Conservation (phyloP, 2,329 filamentous ascomycete genomes). For the Plenodomus lindquistii region DNA sequence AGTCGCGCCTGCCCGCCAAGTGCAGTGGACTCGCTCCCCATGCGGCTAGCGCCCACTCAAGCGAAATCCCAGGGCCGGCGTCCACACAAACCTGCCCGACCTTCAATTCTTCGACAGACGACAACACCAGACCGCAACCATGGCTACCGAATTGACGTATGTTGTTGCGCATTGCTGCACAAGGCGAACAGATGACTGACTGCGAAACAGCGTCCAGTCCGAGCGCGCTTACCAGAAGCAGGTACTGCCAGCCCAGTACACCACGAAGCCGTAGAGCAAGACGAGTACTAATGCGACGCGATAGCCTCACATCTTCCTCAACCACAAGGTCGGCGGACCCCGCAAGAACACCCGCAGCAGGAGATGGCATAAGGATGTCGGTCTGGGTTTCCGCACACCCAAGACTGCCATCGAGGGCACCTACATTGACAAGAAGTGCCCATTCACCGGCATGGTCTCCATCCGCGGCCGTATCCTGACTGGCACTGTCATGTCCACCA, state of each 20-base stretch:
- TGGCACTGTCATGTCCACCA: constrained; percentile 98
- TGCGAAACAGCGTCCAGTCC: constrained; percentile 88
- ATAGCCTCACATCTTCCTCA: constrained; percentile 99
- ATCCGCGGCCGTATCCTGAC: constrained; percentile 99
- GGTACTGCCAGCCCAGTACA: constrained; percentile 32
- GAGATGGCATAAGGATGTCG: constrained; percentile 99
- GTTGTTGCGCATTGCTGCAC: constrained; percentile 17
- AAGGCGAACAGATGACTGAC: constrained; percentile 26
- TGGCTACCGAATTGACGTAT: constrained; percentile 51
- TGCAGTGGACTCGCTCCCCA: background rate
- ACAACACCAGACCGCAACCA: constrained; percentile 45
- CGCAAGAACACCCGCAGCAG: constrained; percentile 55
- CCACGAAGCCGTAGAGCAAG: constrained; percentile 12
- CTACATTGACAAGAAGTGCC: constrained; percentile 99
- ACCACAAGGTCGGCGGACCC: constrained; percentile 83
- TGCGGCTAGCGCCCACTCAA: background rate
- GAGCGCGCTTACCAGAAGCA: constrained; percentile 99
- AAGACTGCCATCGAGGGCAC: constrained; percentile 97
- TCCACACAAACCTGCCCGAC: constrained; percentile 10
- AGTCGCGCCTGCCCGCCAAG: background rate
- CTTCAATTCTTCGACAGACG: constrained; percentile 25
- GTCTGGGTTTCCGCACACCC: constrained; percentile 98
- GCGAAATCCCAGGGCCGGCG: constrained; percentile 14
- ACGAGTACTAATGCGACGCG: constrained; percentile 37
- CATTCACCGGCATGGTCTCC: constrained; percentile 97